Conservation (phyloP, 2,329 filamentous ascomycete species). For the Monosporascus sp. region DNA sequence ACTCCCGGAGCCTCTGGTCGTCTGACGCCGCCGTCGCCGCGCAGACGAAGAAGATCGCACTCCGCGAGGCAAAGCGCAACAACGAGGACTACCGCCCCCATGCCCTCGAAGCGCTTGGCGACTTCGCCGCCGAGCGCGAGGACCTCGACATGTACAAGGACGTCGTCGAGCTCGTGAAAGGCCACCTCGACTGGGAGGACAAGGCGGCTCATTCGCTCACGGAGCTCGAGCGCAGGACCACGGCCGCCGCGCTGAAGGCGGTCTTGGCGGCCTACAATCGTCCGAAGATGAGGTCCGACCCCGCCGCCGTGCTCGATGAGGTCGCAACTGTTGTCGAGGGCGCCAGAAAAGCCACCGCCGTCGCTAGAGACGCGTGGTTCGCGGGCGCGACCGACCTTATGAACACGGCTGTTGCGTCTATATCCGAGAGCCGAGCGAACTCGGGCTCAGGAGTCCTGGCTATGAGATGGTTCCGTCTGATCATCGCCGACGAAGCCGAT, state of each 20-base stretch:
- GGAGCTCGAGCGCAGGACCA: conserved; percentile 37
- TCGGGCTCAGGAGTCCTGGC: conserved; percentile 14
- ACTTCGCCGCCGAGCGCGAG: conserved; percentile 61
- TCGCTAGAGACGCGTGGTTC: conserved; percentile 50
- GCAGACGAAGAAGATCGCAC: conserved; percentile 71
- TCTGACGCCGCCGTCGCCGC: conserved; percentile 47
- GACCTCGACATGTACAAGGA: conserved; percentile 68
- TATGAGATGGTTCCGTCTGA: conserved; percentile 37
- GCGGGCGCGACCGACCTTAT: conserved; percentile 43
- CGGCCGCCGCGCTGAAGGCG: conserved; percentile 46
- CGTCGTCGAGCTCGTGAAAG: conserved; percentile 56
- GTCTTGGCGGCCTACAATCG: conserved; percentile 45
- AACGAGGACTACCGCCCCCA: conserved; percentile 78
- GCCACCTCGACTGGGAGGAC: conserved; percentile 41
- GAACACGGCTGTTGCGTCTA: conserved; percentile 19
- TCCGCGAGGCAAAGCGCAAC: conserved; percentile 87
- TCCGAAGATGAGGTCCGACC: conserved; percentile 30
- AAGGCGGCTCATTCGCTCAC: conserved; percentile 26
- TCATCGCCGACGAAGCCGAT: conserved; percentile 42
- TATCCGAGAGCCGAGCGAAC: conserved; percentile 6
- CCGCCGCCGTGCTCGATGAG: conserved; percentile 32
- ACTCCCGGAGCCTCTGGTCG: conserved; percentile 54
- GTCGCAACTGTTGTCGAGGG: conserved; percentile 34
- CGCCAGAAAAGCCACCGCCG: conserved; percentile 29
- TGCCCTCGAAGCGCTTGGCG: conserved; percentile 67